Evolutionary conservation across 2,329 filamentous ascomycete genomes (phyloP).

Genomic region (Cladosporium sp.): DNA sequence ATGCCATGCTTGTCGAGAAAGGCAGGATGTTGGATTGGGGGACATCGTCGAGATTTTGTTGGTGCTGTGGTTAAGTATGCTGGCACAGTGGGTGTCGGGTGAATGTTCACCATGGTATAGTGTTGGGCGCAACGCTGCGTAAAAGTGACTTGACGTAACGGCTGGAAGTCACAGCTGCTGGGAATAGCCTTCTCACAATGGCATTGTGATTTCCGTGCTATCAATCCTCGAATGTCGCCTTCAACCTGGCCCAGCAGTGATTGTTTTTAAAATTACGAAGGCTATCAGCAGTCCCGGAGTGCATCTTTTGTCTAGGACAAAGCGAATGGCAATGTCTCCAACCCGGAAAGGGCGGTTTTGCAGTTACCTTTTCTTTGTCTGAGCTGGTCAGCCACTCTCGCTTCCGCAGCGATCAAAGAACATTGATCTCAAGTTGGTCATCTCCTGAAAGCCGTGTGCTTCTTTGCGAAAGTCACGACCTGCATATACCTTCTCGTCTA

Average conservation of each 20-base stretch:
- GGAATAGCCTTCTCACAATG: background rate
- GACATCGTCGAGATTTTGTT: background rate
- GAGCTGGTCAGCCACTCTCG: background rate
- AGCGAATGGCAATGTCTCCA: background rate
- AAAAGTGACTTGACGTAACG: background rate
- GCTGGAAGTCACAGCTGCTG: background rate
- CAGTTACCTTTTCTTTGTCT: background rate
- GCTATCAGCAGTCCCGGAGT: background rate
- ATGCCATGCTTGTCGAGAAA: background rate
- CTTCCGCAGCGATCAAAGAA: background rate
- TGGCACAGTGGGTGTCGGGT: background rate
- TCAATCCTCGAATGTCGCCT: background rate
- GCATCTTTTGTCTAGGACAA: background rate
- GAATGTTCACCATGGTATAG: background rate
- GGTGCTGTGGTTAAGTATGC: background rate
- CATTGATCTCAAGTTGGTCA: background rate
- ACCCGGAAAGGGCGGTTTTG: background rate
- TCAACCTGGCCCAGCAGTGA: background rate
- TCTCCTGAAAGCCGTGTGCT: background rate
- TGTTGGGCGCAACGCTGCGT: background rate
- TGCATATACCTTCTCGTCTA: background rate
- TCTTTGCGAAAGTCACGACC: background rate
- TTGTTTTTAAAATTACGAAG: background rate
- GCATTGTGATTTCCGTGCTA: background rate
- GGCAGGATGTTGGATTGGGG: background rate